Evolutionary conservation across 148 eudicot species (phyloP).

Genomic region (Rheum nobile): DNA sequence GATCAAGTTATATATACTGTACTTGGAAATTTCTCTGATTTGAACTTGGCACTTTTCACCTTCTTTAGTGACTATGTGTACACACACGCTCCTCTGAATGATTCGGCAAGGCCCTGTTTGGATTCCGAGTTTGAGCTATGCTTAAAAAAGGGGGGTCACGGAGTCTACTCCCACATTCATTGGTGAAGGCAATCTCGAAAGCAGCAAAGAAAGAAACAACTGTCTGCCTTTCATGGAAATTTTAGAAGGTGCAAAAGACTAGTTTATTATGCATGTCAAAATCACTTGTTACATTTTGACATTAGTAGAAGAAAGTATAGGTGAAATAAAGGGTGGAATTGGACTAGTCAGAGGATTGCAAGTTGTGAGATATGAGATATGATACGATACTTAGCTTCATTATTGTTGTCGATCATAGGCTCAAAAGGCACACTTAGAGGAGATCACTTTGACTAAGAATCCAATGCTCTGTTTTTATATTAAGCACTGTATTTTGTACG

Average conservation of each 20-base stretch:
- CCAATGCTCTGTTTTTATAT: background rate
- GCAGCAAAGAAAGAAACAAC: background rate
- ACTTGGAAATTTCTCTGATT: background rate
- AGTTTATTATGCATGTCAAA: background rate
- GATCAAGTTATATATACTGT: background rate
- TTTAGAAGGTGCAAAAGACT: background rate
- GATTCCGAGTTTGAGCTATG: background rate
- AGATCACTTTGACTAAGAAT: background rate
- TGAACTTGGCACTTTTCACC: background rate
- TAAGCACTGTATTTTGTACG: background rate
- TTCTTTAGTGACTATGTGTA: background rate
- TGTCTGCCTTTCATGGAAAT: background rate
- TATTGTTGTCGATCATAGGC: background rate
- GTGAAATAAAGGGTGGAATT: background rate
- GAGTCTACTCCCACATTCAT: background rate
- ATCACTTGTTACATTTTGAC: background rate
- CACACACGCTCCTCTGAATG: background rate
- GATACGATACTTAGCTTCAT: background rate
- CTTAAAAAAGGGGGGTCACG: background rate
- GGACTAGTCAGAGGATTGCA: too few species aligned
- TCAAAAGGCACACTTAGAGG: background rate
- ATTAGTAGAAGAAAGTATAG: background rate
- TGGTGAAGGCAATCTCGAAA: background rate
- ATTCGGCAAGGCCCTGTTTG: background rate
- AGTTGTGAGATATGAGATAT: too few species aligned